Conservation (phyloP, 2,329 filamentous ascomycete genomes). For the Alternaria dauci region DNA sequence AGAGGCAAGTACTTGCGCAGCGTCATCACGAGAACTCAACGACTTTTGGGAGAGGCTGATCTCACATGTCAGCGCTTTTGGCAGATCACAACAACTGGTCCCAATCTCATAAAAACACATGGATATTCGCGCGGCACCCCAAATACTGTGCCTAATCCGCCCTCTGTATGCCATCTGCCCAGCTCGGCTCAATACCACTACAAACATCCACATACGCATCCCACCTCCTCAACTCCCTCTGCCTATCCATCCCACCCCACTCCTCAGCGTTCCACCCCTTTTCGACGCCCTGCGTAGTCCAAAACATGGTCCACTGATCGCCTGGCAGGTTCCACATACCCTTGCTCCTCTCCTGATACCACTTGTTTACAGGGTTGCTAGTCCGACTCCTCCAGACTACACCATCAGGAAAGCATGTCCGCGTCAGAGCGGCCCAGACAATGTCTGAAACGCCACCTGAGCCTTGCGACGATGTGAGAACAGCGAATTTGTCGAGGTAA, state of each 20-base stretch:
- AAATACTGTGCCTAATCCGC: constrained; percentile 3
- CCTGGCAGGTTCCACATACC: constrained; percentile 83
- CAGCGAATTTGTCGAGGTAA: constrained; percentile 97
- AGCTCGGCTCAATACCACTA: constrained; percentile 58
- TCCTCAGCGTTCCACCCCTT: constrained; percentile 65
- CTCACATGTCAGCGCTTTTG: neutral
- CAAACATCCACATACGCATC: constrained; percentile 61
- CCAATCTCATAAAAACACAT: neutral
- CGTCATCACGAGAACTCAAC: neutral
- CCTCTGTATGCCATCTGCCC: constrained; percentile 52
- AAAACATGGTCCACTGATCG: constrained; percentile 98
- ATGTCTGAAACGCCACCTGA: constrained; percentile 93
- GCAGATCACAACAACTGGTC: neutral
- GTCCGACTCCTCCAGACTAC: constrained; percentile 92
- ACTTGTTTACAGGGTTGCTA: constrained; percentile 97
- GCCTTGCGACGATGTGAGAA: constrained; percentile 86
- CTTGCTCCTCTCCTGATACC: constrained; percentile 93
- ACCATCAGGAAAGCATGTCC: constrained; percentile 84
- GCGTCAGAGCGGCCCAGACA: constrained; percentile 94
- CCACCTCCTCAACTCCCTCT: constrained; percentile 55
- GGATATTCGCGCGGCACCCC: neutral
- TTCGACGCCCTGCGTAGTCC: constrained; percentile 76
- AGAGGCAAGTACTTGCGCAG: neutral
- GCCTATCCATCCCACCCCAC: constrained; percentile 52
- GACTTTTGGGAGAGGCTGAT: neutral